Percentiles rank a stretch among this genome's conserved stretches.
These are phyloP conservation scores for Umbelopsis sp. DNA, from an alignment of 192 early-diverging fungal species.

Conservation along the genomic window DNA sequence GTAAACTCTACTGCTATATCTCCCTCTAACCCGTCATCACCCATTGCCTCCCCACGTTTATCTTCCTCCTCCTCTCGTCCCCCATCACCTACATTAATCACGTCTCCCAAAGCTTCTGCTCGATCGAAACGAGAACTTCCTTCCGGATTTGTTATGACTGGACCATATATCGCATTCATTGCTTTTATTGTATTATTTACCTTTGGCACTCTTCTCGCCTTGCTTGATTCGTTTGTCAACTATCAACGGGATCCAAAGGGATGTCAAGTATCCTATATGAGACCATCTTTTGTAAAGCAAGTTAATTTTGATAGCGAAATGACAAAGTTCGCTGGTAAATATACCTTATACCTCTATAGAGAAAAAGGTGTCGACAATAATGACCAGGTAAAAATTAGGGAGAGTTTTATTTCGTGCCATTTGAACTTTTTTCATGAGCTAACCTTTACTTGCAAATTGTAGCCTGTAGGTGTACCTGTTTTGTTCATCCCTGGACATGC, in stretches of 20 bases:
- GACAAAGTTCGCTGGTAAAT: constrained; percentile 70
- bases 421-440: neutral
- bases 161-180: constrained; percentile 7
- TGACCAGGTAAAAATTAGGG: constrained; percentile 33
- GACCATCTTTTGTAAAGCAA: constrained; percentile 51
- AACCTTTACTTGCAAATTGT: neutral
- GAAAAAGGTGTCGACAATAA: constrained; percentile 59
- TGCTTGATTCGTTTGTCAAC: constrained; percentile 67
- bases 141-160: constrained; percentile 6
- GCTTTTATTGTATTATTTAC: constrained; percentile 20
- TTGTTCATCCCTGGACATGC: constrained; percentile 96
- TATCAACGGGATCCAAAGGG: constrained; percentile 61
- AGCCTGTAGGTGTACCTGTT: constrained; percentile 77
- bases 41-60: constrained; percentile 1
- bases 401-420: neutral
- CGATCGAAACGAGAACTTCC: neutral
- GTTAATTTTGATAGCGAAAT: constrained; percentile 52
- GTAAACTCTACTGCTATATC: constrained; percentile 1
- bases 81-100: neutral
- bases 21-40: neutral
- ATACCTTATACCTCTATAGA: constrained; percentile 76
- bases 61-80: constrained; percentile 10
- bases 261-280: constrained; percentile 56
- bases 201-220: constrained; percentile 25
- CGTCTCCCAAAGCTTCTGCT: neutral